Evolutionary conservation across 1,284 basidiomycete species (phyloP), one percentile per base, ranked within the genome.

Genomic region (Phenoliferia sp.): DNA sequence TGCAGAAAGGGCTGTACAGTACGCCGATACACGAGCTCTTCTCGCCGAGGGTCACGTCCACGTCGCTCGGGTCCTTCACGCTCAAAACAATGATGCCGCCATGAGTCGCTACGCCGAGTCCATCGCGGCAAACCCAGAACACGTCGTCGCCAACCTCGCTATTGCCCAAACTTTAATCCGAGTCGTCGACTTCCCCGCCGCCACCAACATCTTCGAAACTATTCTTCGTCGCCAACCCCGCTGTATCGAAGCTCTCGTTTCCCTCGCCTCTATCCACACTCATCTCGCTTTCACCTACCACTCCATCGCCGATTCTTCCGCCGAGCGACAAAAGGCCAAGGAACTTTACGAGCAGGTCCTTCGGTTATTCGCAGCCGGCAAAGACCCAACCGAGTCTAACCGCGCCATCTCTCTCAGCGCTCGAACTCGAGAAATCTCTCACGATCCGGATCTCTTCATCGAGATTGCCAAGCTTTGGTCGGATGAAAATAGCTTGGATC

Each of bases 1-100:
- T 22, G 92, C 92, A 4, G 94, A 97, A 77, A 85, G 92, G 61
- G 90, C 92, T 0, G 87, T 97, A 44, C 92, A 96, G 77, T 95
- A 90, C 76, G 89, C 92, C 0, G 93, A 96, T 73, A 92, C 91
- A 0, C 83, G 90, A 62, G 85, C 89, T 0, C 80, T 89, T 61
- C 84, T 90, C 58, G 88, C 84, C n/a, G 92, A 89, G 77, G 91
- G 86, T 32, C 90, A 88, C 79, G 81, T 92, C 64, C 83, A 89
- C 72, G 87, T 82, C 19, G 94, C 87, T 1, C 85, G 93, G 22
- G 86, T 90, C 19, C 85, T 88, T 17, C 92, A 94, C 76, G 85
- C 66, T 81, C 88, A 79, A 84, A 88, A 59, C 3, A 57, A 60
- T 10, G 44, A 52, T 6, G 77, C 84, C 39, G 76, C 92, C 0